A percentile compares a stretch with the other conserved stretches of the same genome.
These are phyloP conservation scores for Penicillium crystallinum DNA, from an alignment of 495 filamentous ascomycete genomes.

Conservation along the genomic window DNA sequence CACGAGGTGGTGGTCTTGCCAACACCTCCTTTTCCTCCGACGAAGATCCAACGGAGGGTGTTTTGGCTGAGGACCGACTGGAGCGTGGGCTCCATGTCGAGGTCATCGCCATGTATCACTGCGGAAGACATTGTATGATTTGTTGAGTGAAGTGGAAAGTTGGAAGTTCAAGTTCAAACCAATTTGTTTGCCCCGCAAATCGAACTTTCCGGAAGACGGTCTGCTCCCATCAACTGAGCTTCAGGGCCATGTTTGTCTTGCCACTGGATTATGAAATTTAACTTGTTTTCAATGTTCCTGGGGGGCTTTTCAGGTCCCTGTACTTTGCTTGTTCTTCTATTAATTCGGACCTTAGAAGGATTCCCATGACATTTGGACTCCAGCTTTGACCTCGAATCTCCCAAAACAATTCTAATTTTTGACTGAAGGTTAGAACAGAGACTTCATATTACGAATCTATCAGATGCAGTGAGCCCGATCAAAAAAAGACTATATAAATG, in stretches of 20 bases:
- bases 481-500: background rate
- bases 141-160: conserved; percentile 5
- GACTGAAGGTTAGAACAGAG: no score
- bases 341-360: no score
- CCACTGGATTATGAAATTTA: background rate
- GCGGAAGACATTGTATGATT: conserved; percentile 53
- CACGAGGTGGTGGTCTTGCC: conserved; percentile 99
- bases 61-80: conserved; percentile 92
- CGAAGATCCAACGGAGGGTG: conserved; percentile 97
- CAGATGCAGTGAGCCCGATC: background rate
- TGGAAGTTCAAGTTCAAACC: conserved; percentile 16
- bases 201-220: conserved; percentile 33
- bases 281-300: background rate
- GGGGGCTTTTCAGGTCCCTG: background rate
- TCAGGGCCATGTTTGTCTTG: background rate
- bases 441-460: no score
- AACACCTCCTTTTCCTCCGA: conserved; percentile 98
- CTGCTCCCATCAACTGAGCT: background rate
- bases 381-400: background rate
- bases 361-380: background rate
- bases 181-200: conserved; percentile 31
- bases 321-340: no score
- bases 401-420: background rate
- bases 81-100: conserved; percentile 86
- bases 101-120: conserved; percentile 61